A percentile compares a stretch with the other conserved stretches of the same genome.
Conservation (phyloP, 2,329 filamentous ascomycete genomes). For the Metarhizium robertsii region DNA sequence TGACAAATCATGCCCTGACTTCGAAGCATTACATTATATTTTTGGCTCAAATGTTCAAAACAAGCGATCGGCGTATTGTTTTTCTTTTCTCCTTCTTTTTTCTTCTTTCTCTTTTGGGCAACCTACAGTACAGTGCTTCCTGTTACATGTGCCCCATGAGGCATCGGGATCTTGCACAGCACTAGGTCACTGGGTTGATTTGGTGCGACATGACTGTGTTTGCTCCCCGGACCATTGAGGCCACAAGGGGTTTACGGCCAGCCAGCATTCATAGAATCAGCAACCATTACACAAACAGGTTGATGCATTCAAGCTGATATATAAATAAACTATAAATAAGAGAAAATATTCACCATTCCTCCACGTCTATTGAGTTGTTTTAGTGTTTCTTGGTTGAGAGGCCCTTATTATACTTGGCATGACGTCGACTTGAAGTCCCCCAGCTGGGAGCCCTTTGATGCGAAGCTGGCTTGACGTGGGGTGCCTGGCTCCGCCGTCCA, state of each 20-base stretch:
- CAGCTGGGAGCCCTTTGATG: too few relatives aligned
- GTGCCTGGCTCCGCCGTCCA: not conserved
- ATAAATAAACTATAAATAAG: not conserved
- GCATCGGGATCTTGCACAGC: not conserved
- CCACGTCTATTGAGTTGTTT: too few relatives aligned
- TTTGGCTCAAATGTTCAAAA: not conserved
- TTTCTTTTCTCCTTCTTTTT: not conserved
- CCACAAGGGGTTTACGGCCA: not conserved
- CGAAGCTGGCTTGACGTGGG: not conserved
- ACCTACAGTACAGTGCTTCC: not conserved
- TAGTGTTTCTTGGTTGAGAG: too few relatives aligned
- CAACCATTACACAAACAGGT: not conserved
- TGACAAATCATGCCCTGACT: not conserved
- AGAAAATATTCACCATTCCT: too few relatives aligned
- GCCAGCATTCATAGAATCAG: not conserved
- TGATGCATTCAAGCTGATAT: not conserved
- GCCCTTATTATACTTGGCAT: too few relatives aligned
- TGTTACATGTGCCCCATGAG: not conserved
- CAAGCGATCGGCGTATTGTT: not conserved
- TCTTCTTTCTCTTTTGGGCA: not conserved
- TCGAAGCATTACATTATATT: conserved; percentile 2
- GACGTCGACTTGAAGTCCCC: too few relatives aligned
- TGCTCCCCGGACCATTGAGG: not conserved
- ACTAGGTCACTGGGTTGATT: not conserved
- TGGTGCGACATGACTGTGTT: not conserved